Base-by-base conservation (phyloP, 2,329 filamentous ascomycete genomes). In the Lasiodiplodia gonubiensis region DNA sequence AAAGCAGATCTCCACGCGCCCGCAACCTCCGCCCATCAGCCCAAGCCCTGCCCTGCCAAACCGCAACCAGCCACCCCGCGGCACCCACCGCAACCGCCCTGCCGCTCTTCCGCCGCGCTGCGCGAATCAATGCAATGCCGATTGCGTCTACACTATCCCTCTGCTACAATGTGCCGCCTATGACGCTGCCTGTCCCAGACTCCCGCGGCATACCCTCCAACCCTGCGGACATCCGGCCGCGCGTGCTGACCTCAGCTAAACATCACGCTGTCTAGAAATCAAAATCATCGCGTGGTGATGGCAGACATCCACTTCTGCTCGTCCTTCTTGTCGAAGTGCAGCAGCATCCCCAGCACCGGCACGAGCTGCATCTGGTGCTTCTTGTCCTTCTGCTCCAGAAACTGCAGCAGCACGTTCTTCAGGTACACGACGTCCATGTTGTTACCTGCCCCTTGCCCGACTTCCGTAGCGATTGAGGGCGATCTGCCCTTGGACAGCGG, bases 231-330 rank as follows among this genome's bases (percentile, higher is more conserved):
- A 37, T 46, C 37, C 35, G 30, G 49, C 49, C 25, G 16, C 39
- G 4, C 39, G 18, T 18, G 53, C 53, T 37, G 33, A 55, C 33
- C 30, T 55, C 53, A 55, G 23, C 21, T 55, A 63, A 25, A 25
- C n/a, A 63, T 21, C 23, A 48, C 16, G 57, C 55, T 33, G 37
- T 25, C 21, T 10, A 37, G 23, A 37, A 42, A 37, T 12, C 52
- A 35, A 14, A 48, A 16, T 46, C 46, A 67, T 37, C 66, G 18
- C 30, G 66, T 53, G 18, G 84, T 83, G 59, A 97, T 89, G 2
- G 91, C 93, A 21, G 89, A 86, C 79, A 90, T 88, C 92, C 93
- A 97, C 79, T 92, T 94, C 79, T 95, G 90, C 80, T 95, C 91
- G 72, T 97, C 93, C 72, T 86, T 87, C 72, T 86, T 88, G 80